A percentile compares a stretch with the other conserved stretches of the same genome.
These are phyloP conservation scores for Thraustochytrium sp. DNA, from an alignment of 352 stramenopile genomes.

Conservation along the genomic window DNA sequence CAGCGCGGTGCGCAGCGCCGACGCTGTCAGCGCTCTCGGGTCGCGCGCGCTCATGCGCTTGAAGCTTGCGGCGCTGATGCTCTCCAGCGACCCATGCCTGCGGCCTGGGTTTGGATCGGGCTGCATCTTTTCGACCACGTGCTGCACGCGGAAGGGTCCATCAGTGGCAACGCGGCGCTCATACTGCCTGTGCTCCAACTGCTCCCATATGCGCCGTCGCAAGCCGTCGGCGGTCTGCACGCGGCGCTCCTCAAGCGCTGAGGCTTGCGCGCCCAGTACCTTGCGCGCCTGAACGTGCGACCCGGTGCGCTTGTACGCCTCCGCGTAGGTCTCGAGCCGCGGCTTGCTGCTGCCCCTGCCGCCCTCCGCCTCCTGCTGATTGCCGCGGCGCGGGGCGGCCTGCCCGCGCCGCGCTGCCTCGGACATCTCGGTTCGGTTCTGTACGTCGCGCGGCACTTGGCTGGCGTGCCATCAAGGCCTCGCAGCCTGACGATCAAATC, in stretches of 20 bases:
- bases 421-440: too few relatives aligned
- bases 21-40: not conserved
- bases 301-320: not conserved
- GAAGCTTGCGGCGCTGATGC: not conserved
- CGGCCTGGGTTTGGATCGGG: not conserved
- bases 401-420: too few relatives aligned
- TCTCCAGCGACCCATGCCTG: not conserved
- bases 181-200: not conserved
- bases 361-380: too few relatives aligned
- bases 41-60: not conserved
- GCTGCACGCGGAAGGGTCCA: not conserved
- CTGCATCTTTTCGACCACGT: constrained; percentile 1
- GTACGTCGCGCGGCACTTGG: too few relatives aligned
- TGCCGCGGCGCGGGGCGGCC: too few relatives aligned
- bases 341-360: too few relatives aligned
- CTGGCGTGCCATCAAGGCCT: too few relatives aligned
- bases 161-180: not conserved
- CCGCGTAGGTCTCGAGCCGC: not conserved
- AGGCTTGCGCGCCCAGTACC: not conserved
- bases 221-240: not conserved
- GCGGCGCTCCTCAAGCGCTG: not conserved
- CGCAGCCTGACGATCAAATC: too few relatives aligned
- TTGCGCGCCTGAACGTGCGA: constrained; percentile 5
- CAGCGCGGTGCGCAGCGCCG: not conserved
- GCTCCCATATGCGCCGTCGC: not conserved